These are phyloP conservation scores for Neonothopanus nambi DNA, from an alignment of 1,284 basidiomycete genomes.

Conservation along the genomic window DNA sequence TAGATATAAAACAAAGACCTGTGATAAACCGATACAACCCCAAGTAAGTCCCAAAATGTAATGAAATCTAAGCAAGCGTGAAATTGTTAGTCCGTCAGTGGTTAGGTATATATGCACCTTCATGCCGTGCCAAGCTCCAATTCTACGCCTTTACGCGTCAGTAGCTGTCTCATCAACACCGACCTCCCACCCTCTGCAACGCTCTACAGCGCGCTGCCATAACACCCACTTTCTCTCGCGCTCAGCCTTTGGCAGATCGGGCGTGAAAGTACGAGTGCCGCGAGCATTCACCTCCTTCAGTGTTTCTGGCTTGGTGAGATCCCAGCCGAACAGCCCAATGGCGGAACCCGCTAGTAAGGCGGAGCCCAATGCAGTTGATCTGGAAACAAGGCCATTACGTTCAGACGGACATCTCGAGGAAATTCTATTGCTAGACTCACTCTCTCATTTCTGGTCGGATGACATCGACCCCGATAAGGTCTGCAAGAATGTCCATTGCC, in stretches of 20 bases:
- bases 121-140: no score
- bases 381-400: slow-evolving; percentile 28
- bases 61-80: no score
- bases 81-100: no score
- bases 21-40: no score
- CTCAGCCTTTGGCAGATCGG: slow-evolving; percentile 53
- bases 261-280: slow-evolving; percentile 73
- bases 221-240: slow-evolving; percentile 67
- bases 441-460: slow-evolving; percentile 96
- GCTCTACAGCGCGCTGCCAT: slow-evolving; percentile 86
- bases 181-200: slow-evolving; percentile 79
- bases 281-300: slow-evolving; percentile 86
- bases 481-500: slow-evolving; percentile 91
- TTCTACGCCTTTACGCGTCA: no score
- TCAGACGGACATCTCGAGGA: not conserved
- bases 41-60: no score
- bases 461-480: slow-evolving; percentile 90
- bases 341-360: slow-evolving; percentile 96
- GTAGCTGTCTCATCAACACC: slow-evolving; percentile 36
- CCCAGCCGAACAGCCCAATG: slow-evolving; percentile 92
- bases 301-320: slow-evolving; percentile 83
- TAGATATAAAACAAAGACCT: no score
- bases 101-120: no score
- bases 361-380: slow-evolving; percentile 94
- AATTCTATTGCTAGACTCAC: slow-evolving; percentile 43